Conservation (phyloP, 768 basidiomycete genomes). For the Tylopilus rubrobrunneus region DNA sequence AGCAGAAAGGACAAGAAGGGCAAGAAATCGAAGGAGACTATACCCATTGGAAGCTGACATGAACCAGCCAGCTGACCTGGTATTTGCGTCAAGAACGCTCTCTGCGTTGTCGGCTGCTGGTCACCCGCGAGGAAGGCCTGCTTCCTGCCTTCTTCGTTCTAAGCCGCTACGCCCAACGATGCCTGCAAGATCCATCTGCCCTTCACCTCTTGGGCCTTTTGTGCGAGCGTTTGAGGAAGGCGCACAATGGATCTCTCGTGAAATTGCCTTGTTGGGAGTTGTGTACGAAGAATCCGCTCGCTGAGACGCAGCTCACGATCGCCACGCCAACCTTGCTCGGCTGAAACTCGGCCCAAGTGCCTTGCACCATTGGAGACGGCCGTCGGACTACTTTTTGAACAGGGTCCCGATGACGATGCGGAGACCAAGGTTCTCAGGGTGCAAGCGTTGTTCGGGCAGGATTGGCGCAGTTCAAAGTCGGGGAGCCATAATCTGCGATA, state of each 20-base stretch:
- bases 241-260: constrained; percentile 49
- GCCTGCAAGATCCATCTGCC: constrained; percentile 67
- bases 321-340: constrained; percentile 78
- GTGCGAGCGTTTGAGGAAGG: constrained; percentile 78
- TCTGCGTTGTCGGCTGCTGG: constrained; percentile 26
- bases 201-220: constrained; percentile 85
- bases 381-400: constrained; percentile 62
- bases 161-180: constrained; percentile 65
- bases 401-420: constrained; percentile 31
- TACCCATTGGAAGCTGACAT: constrained; percentile 31
- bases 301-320: constrained; percentile 76
- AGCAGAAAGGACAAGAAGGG: constrained; percentile 32
- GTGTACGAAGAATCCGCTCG: constrained; percentile 78
- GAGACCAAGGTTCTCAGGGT: constrained; percentile 45
- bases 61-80: constrained; percentile 74
- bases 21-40: constrained; percentile 34
- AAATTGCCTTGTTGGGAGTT: constrained; percentile 74
- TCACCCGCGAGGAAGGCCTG: constrained; percentile 42
- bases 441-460: constrained; percentile 71
- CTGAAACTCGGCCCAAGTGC: constrained; percentile 64
- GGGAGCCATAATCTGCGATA: constrained; percentile 60
- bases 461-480: constrained; percentile 63
- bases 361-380: constrained; percentile 69
- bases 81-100: constrained; percentile 64
- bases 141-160: constrained; percentile 80